Evolutionary conservation across 208 protist species (phyloP), one percentile per base, ranked within the genome.

Genomic region (Trypanosoma melophagium): DNA sequence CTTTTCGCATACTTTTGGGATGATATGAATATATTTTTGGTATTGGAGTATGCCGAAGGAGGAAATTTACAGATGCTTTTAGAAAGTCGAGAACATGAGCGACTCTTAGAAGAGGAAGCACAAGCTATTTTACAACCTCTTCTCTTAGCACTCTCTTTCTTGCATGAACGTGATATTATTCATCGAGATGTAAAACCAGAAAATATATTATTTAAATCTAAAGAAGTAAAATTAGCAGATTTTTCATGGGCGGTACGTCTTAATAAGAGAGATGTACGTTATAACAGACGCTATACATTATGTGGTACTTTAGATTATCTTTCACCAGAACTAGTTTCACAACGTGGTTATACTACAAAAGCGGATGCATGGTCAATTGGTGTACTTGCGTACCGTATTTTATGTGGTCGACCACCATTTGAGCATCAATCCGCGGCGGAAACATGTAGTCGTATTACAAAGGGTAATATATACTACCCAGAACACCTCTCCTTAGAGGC

Each of bases 1-100:
- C 60, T 99, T 10, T 97, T 87, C 74, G 96, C 92, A 4, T 99
- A 98, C 70, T 99, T 99, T 57, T 96, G 98, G 69, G 98, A 99
- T 76, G 66, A 85, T 17, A 81, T 80, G 7, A 83, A 89, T 4
- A 79, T 99, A 0, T 99, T 97, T 71, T 76, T 99, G 2, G 98
- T 99, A 44, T 81, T 99, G 7, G 98, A 99, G 72, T 98, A 96
- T 74, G 97, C 96, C 2, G 79, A 91, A 2, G 66, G 84, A 47
- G 98, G 98, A 14, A 94, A 98, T 71, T 80, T 99, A 17, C 91
- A 97, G 60, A 76, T 80, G 28, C 73, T 98, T 9, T 55, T 85
- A 57, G 74, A 79, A 19, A 71, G 31, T 4, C 31, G 57, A n/a
- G 3, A 22, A 25, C 52, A 62, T 5, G 24, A 58, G 4, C 54